Conservation (phyloP, 176 grass and related monocot genomes). For the Eragrostis curvula region DNA sequence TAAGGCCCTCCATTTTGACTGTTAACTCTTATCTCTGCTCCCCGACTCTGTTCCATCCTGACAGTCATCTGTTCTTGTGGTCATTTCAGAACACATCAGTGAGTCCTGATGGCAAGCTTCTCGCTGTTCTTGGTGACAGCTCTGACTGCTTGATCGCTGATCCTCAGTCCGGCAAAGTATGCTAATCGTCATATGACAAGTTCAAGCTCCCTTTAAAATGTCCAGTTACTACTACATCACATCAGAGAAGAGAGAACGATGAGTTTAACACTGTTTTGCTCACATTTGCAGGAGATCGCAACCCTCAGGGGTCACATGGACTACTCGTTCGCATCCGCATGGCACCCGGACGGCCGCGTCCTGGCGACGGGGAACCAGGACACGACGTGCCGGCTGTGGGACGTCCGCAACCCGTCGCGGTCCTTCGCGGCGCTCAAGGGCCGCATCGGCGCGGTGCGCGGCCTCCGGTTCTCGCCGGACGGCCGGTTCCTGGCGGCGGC, state of each 20-base stretch:
- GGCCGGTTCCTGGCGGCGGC: constrained; percentile 68
- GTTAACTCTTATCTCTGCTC: constrained; percentile 11
- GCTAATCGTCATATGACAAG: not conserved
- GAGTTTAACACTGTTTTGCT: not conserved
- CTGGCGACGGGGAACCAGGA: constrained; percentile 84
- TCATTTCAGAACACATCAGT: constrained; percentile 54
- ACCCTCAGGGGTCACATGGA: constrained; percentile 69
- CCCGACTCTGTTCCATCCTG: not conserved
- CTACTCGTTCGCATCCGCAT: constrained; percentile 78
- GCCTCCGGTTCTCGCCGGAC: constrained; percentile 70
- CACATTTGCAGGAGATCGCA: constrained; percentile 57
- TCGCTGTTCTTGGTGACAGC: constrained; percentile 76
- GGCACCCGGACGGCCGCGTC: constrained; percentile 58
- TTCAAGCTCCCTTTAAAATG: not conserved
- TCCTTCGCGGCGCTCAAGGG: constrained; percentile 62
- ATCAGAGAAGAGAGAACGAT: no score
- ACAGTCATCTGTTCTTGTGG: not conserved
- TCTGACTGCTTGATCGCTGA: constrained; percentile 65
- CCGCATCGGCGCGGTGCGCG: constrained; percentile 58
- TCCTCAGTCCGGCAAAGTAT: constrained; percentile 70
- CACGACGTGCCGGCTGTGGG: constrained; percentile 79
- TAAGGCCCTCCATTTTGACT: not conserved
- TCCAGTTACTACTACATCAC: no score
- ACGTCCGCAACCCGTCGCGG: constrained; percentile 60
- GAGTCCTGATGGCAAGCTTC: constrained; percentile 69